Percentiles rank a stretch among this genome's conserved stretches.
Evolutionary conservation across 2,329 filamentous ascomycete genomes (phyloP).

Genomic region (Alternaria angustiovoidea): DNA sequence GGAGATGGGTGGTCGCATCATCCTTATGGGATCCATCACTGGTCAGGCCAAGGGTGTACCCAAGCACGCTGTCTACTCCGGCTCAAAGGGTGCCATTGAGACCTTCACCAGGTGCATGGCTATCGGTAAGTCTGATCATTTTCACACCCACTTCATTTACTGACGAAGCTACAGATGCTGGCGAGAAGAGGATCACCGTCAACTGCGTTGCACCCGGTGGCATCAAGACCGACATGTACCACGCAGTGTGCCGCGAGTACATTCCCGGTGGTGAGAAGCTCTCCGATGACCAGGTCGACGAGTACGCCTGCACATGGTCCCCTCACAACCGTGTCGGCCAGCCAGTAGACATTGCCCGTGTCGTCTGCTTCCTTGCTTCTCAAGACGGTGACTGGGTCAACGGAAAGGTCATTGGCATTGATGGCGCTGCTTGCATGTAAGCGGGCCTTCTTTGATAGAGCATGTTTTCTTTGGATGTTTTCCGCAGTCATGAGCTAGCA

Average conservation of each 20-base stretch:
- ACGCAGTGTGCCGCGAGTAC: conserved; percentile 70
- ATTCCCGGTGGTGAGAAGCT: conserved; percentile 66
- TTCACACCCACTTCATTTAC: conserved; percentile 1
- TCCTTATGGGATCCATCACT: conserved; percentile 65
- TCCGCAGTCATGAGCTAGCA: conserved; percentile 14
- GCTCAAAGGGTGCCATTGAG: conserved; percentile 63
- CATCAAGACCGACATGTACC: conserved; percentile 67
- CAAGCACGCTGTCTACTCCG: conserved; percentile 63
- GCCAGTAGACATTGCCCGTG: conserved; percentile 72
- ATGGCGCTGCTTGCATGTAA: conserved; percentile 55
- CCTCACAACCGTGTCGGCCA: conserved; percentile 71
- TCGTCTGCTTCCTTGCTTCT: conserved; percentile 67
- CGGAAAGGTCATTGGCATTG: conserved; percentile 62
- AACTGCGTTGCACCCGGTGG: conserved; percentile 68
- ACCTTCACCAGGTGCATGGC: conserved; percentile 64
- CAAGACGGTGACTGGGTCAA: conserved; percentile 66
- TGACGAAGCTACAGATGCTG: conserved; percentile 51
- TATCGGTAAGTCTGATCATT: conserved; percentile 48
- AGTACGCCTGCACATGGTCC: conserved; percentile 71
- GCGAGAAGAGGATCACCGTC: conserved; percentile 64
- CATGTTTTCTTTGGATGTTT: conserved; percentile 5
- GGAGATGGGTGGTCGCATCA: conserved; percentile 61
- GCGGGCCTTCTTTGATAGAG: conserved; percentile 4
- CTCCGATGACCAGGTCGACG: conserved; percentile 65
- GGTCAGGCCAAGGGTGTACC: conserved; percentile 65